phyloP scores from a whole-genome alignment of 2,329 filamentous ascomycete genomes.

The Mycosphaerella arachidis region DNA sequence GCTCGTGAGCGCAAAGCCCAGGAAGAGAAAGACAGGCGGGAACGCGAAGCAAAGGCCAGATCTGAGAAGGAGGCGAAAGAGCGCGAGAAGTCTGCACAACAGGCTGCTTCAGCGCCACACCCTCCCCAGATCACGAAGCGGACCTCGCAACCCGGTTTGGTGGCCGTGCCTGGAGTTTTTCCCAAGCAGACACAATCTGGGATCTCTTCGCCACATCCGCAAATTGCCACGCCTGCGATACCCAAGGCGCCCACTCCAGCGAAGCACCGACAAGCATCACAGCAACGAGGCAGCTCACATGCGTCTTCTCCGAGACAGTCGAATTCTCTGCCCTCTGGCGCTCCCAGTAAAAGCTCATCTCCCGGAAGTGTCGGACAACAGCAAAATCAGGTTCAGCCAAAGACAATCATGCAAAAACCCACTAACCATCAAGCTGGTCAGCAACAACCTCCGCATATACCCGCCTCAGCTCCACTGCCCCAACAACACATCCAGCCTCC shows the following conservation, averaged over 20 bases:
- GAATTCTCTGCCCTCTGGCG: conserved; percentile 42
- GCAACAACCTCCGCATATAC: conserved; percentile 32
- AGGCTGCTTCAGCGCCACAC: conserved; percentile 35
- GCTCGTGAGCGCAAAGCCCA: conserved; percentile 62
- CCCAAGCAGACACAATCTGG: conserved; percentile 49
- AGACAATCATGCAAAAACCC: conserved; percentile 59
- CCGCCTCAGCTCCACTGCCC: conserved; percentile 37
- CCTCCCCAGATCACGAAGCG: conserved; percentile 48
- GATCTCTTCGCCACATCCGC: conserved; percentile 72
- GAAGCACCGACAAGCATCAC: conserved; percentile 70
- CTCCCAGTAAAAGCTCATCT: conserved; percentile 52
- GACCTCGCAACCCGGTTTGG: conserved; percentile 55
- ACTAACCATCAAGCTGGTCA: conserved; percentile 52
- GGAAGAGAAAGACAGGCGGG: conserved; percentile 54
- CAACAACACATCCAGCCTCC: conserved; percentile 58
- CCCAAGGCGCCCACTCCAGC: conserved; percentile 79
- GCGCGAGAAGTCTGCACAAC: conserved; percentile 39
- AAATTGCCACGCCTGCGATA: conserved; percentile 72
- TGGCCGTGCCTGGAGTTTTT: conserved; percentile 51
- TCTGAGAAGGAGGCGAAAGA: conserved; percentile 39
- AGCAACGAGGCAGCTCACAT: conserved; percentile 61
- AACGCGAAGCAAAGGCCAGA: conserved; percentile 54
- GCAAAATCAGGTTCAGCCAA: conserved; percentile 61
- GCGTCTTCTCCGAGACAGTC: conserved; percentile 66
- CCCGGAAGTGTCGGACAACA: conserved; percentile 57